Evolutionary conservation across 2,329 filamentous ascomycete genomes (phyloP), one percentile per base, ranked within the genome.

Genomic region (Cercospora sesami): DNA sequence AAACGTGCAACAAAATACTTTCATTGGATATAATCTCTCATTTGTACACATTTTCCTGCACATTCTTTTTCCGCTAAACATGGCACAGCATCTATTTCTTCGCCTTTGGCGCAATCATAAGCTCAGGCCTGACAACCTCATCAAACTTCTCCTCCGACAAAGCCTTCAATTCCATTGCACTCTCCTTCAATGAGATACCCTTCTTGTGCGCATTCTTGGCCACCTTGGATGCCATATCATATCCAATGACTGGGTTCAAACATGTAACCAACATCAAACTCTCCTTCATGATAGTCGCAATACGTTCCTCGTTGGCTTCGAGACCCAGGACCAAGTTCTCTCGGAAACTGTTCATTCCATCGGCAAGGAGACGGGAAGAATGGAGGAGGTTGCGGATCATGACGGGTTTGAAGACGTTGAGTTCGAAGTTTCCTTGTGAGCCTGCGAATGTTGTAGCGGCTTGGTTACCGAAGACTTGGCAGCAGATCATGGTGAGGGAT

Each of bases 141-240:
- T 97, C 93, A 78, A 98, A 98, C 79, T 97, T 94, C 77, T 91
- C 92, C 78, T 90, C 89, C 72, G 89, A 94, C 73, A 98, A 84
- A 57, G 93, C 94, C 74, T 97, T 87, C 73, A 99, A 87, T 85
- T 98, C 92, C 86, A 98, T 89, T 21, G 95, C 94, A 77, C 91
- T 94, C 83, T 96, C 84, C 86, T 97, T 97, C 68, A 99, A 87
- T 26, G 93, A 97, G 62, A 94, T 83, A 36, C 93, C 93, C 88
- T 98, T 98, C 88, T 97, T 97, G 85, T 99, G 95, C 16, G 95
- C 95, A 79, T 99, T 96, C 90, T 97, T 97, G 78, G 94, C 94
- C 26, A 97, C 94, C 86, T 96, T 96, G 82, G 90, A 93, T 63
- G 94, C 94, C 92, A 96, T 96, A 80, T 97, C 94, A 82, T 97